phyloP scores from a whole-genome alignment of 2,329 filamentous ascomycete species.

The Sclerotinia borealis region DNA sequence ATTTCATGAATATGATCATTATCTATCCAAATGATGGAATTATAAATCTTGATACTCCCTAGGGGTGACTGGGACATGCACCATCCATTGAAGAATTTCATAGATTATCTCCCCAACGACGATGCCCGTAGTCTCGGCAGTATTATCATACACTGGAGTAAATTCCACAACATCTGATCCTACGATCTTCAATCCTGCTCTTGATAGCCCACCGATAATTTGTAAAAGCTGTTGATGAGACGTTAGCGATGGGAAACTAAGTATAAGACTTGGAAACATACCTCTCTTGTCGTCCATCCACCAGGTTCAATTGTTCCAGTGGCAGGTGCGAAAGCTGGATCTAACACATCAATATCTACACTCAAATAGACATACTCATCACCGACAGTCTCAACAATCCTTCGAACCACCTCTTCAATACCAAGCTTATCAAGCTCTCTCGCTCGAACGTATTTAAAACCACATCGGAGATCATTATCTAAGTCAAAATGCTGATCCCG shows the following conservation, averaged over 20 bases:
- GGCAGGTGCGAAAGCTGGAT: constrained; percentile 30
- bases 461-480: constrained; percentile 29
- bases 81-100: constrained; percentile 32
- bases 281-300: constrained; percentile 32
- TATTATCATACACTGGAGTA: constrained; percentile 30
- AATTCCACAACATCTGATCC: constrained; percentile 32
- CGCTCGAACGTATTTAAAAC: constrained; percentile 28
- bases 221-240: constrained; percentile 21
- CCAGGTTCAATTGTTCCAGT: constrained; percentile 32
- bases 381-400: constrained; percentile 27
- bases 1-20: neutral
- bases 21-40: neutral
- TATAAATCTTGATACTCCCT: neutral
- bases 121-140: constrained; percentile 30
- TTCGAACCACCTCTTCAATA: constrained; percentile 24
- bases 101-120: constrained; percentile 27
- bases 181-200: constrained; percentile 30
- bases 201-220: constrained; percentile 28
- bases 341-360: constrained; percentile 31
- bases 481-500: constrained; percentile 28
- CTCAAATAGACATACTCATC: constrained; percentile 30
- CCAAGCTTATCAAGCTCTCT: constrained; percentile 28
- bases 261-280: neutral
- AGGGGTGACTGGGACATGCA: constrained; percentile 24
- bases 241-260: neutral